A percentile compares a stretch with the other conserved stretches of the same genome.
Conservation (phyloP, 1,139 yeast genomes). For the Debaryomycetaceae sp. region DNA sequence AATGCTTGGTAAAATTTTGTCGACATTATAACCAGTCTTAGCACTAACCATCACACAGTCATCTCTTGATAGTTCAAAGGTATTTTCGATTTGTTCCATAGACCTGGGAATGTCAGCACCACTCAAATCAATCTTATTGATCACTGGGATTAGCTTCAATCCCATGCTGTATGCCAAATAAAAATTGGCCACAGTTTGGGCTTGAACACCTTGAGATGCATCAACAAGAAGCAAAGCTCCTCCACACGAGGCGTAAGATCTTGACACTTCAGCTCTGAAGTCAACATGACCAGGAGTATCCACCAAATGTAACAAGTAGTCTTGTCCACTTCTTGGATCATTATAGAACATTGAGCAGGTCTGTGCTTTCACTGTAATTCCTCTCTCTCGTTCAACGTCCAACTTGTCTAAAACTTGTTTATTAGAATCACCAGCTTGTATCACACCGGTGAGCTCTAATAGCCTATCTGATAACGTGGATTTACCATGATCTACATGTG, state of each 20-base stretch:
- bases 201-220: conserved; percentile 95
- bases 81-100: conserved; percentile 75
- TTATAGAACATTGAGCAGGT: conserved; percentile 90
- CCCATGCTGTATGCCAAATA: conserved; percentile 86
- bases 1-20: conserved; percentile 70
- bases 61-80: conserved; percentile 73
- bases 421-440: conserved; percentile 67
- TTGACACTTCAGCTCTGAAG: conserved; percentile 86
- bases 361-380: conserved; percentile 95
- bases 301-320: conserved; percentile 81
- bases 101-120: conserved; percentile 83
- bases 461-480: conserved; percentile 87
- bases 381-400: conserved; percentile 93
- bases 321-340: conserved; percentile 54
- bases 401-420: conserved; percentile 86
- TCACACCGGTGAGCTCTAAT: conserved; percentile 84
- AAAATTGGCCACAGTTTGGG: conserved; percentile 96
- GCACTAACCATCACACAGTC: conserved; percentile 89
- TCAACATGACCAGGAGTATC: conserved; percentile 99
- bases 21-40: conserved; percentile 82
- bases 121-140: conserved; percentile 87
- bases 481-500: conserved; percentile 97
- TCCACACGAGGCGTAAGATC: conserved; percentile 94
- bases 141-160: conserved; percentile 78
- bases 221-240: conserved; percentile 90